Percentiles rank a stretch among this genome's conserved stretches.
Evolutionary conservation across 768 basidiomycete genomes (phyloP).

Genomic region (Dacryopinax primogenitus): DNA sequence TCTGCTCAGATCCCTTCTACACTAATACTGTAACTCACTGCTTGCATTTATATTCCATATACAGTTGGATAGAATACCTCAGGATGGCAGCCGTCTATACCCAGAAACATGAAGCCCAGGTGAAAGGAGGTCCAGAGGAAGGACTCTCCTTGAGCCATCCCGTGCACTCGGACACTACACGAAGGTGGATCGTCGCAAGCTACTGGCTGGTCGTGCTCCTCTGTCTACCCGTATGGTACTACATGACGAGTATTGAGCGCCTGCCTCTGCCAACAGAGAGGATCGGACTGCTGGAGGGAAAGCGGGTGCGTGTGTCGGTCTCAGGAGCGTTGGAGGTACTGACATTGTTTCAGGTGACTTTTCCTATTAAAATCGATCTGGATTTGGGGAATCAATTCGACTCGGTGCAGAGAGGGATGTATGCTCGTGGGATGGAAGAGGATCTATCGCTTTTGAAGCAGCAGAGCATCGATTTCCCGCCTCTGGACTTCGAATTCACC

Average conservation of each 20-base stretch:
- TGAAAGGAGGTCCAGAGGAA: background rate
- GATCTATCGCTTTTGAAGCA: background rate
- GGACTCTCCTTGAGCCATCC: background rate
- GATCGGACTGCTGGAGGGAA: constrained; percentile 41
- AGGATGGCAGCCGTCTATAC: background rate
- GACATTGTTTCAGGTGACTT: background rate
- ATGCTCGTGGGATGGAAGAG: background rate
- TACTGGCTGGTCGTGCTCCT: constrained; percentile 71
- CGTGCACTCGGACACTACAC: constrained; percentile 22
- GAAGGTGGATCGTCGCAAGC: constrained; percentile 51
- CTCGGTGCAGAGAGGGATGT: background rate
- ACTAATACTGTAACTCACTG: too few relatives aligned
- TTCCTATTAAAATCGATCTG: background rate
- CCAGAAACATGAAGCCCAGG: background rate
- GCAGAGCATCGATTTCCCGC: background rate
- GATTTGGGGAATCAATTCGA: background rate
- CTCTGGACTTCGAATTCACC: background rate
- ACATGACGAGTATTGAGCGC: constrained; percentile 77
- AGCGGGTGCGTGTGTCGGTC: constrained; percentile 20
- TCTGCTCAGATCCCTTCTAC: too few relatives aligned
- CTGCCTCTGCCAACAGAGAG: constrained; percentile 52
- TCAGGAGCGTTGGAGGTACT: background rate
- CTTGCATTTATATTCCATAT: too few relatives aligned
- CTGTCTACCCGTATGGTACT: constrained; percentile 87
- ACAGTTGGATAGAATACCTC: too few relatives aligned